Evolutionary conservation across 2,329 filamentous ascomycete species (phyloP).

Genomic region (Pseudofabraea citricarpa): DNA sequence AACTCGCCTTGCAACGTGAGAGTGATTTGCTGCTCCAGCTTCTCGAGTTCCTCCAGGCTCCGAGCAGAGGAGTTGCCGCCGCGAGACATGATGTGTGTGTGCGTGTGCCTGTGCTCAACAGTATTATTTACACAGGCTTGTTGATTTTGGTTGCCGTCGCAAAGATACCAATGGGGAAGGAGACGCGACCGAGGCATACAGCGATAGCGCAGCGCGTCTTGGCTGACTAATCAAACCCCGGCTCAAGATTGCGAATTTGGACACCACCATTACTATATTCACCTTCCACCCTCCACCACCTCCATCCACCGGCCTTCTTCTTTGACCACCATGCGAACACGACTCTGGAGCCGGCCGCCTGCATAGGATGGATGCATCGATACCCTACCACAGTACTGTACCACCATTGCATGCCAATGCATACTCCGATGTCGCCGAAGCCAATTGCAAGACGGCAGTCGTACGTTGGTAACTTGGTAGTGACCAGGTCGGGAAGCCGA

Average conservation of each 20-base stretch:
- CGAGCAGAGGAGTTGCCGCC: slow-evolving; percentile 36
- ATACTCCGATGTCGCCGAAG: no score
- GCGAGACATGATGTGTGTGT: slow-evolving; percentile 20
- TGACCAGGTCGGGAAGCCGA: no score
- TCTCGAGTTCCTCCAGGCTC: slow-evolving; percentile 85
- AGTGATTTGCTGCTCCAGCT: slow-evolving; percentile 93
- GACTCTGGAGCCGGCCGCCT: not conserved
- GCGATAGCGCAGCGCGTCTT: not conserved
- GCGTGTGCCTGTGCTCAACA: not conserved
- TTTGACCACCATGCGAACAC: not conserved
- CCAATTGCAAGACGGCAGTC: no score
- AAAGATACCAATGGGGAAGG: slow-evolving; percentile 1
- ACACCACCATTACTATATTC: no score
- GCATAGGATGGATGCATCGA: not conserved
- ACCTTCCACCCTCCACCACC: not conserved
- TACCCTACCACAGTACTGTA: no score
- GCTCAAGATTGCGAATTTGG: no score
- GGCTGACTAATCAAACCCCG: no score
- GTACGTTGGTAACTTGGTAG: no score
- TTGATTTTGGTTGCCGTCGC: not conserved
- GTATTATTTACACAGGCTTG: not conserved
- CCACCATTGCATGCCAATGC: no score
- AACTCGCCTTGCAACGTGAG: slow-evolving; percentile 79
- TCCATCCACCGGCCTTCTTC: not conserved
- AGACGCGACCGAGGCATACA: not conserved